Base-by-base conservation (phyloP, 73 alveolate genomes). In the Paramecium primaurelia region DNA sequence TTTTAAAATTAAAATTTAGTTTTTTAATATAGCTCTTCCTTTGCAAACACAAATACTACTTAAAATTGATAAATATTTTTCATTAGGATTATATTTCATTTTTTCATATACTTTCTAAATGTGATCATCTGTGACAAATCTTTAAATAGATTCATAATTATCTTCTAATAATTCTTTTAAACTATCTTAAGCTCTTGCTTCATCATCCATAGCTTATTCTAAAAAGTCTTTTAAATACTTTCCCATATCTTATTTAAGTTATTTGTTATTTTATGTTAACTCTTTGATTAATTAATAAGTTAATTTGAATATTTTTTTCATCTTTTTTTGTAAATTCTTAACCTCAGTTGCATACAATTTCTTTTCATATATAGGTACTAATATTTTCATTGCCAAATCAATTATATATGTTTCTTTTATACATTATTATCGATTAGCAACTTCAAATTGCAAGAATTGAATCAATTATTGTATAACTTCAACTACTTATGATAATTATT, bases 31-130 rank as follows among this genome's bases (percentile, higher is more conserved):
- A 80, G 91, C 77, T 47, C 75, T 80, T 9, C 58, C 77, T 36
- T 80, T 45, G 26, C 91, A 80, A 5, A 80, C 91, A 80, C 91
- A 80, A 38, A 80, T 26, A 42, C 64, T 26, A 80, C 91, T 80
- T 36, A 80, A 47, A 38, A 80, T 80, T 9, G 47, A 32, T 80
- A 80, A 38, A 80, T 80, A 7, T 80, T 80, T 80, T 45, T 45
- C 91, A 45, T 80, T 34, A 22, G 91, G 75, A 80, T 80, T 80
- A 16, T 18, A 32, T 44, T 20, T 26, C 42, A 80, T 9, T 26
- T 45, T 80, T 44, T 80, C 91, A 42, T 45, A 22, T 25, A 80
- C 75, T 18, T 36, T 45, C 6, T 80, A 8, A 45, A 80, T 80
- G 3, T 25, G 45, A 47, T 40, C 91, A 25, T 80, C 77, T 6